Base-by-base conservation (phyloP, 345 rosid genomes). In the Hypericum androsaemum region DNA sequence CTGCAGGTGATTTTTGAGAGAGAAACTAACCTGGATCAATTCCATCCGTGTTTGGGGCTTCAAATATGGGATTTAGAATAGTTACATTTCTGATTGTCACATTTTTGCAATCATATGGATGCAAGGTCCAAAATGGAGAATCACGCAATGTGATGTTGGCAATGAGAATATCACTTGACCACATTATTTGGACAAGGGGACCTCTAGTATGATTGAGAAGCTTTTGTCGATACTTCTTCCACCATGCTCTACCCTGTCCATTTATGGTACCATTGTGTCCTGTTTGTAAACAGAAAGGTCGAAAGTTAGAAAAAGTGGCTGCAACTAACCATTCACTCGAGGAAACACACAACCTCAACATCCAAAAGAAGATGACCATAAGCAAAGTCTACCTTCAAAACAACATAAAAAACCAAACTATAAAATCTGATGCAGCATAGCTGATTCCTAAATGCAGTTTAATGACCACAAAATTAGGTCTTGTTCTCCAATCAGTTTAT, bases 81-180 rank as follows among this genome's bases (percentile, higher is more conserved):
- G 96, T 92, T 51, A 92, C 82, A 42, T 74, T 80, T 57, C 68
- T 77, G 37, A 88, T 55, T 0, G 89, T 88, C 22, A 92, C 71
- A 54, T 88, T 92, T 77, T 85, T 85, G 88, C 98, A 88, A 68
- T 85, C 98, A 66, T 88, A 92, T n/a, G 95, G 98, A 77, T 92
- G 98, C 54, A 88, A 75, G 4, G 96, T 92, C 95, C 98, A 92
- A 67, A 92, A 92, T 8, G 98, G 98, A 41, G 96, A 85, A 69
- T 88, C 94, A 47, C 76, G 89, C 58, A 92, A 68, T 43, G 96
- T 92, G 47, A 92, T 71, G 53, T 88, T 77, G 40, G 84, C 66
- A 64, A 92, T 75, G 45, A 84, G 60, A 51, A 92, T 85, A 66
- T 88, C 88, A 66, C 89, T 81, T 0, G 98, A 92, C 89, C 86